These are phyloP conservation scores for Camelina hispida DNA, from an alignment of 345 rosid species.

Conservation along the genomic window DNA sequence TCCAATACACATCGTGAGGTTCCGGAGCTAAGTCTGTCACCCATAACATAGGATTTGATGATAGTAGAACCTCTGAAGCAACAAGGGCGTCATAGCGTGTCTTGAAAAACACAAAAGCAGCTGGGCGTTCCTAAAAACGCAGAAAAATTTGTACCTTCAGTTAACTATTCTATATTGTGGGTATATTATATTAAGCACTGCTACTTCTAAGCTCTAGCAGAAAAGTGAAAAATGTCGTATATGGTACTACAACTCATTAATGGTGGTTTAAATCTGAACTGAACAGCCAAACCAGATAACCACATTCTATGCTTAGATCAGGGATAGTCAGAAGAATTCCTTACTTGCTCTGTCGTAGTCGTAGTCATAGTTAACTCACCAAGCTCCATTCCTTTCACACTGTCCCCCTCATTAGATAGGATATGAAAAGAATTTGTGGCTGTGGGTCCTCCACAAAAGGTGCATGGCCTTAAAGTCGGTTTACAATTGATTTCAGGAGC, in stretches of 20 bases:
- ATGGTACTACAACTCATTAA: neutral
- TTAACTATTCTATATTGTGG: neutral
- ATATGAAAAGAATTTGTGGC: constrained; percentile 64
- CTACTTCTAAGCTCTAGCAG: neutral
- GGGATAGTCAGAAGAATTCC: constrained; percentile 31
- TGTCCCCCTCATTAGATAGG: constrained; percentile 55
- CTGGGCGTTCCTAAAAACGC: constrained; percentile 70
- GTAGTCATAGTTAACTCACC: constrained; percentile 52
- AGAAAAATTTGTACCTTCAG: neutral
- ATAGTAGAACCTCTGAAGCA: constrained; percentile 74
- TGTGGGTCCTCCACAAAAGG: constrained; percentile 59
- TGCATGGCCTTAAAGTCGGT: constrained; percentile 51
- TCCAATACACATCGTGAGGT: constrained; percentile 89
- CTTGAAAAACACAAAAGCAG: constrained; percentile 91
- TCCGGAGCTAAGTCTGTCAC: constrained; percentile 87
- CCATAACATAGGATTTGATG: constrained; percentile 95
- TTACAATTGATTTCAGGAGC: constrained; percentile 48
- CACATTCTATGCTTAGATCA: constrained; percentile 12
- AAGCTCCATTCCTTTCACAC: constrained; percentile 44
- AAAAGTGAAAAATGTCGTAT: neutral
- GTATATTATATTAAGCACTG: neutral
- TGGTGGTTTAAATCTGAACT: neutral
- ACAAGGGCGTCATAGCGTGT: constrained; percentile 79
- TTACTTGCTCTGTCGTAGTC: constrained; percentile 58
- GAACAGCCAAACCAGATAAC: constrained; percentile 1